These are phyloP conservation scores for Hyaloperonospora brassicae DNA, from an alignment of 352 stramenopile species.

Conservation along the genomic window DNA sequence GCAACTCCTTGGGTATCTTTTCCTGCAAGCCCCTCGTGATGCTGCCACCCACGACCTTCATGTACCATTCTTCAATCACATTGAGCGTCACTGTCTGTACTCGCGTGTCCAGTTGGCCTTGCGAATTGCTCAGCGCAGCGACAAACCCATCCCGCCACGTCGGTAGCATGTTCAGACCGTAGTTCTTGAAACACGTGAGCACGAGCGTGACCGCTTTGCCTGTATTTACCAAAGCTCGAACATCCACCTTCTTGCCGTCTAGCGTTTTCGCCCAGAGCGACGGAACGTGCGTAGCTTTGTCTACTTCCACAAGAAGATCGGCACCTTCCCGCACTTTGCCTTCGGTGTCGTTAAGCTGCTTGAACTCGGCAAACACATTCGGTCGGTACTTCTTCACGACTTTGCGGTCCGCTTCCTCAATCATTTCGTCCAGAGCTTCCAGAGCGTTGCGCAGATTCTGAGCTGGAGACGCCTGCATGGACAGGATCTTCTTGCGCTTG, in stretches of 20 bases:
- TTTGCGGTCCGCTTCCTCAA: constrained; percentile 80
- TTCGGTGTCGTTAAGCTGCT: constrained; percentile 82
- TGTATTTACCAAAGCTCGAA: constrained; percentile 43
- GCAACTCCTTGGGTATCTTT: constrained; percentile 38
- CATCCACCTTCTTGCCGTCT: constrained; percentile 33
- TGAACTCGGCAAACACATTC: constrained; percentile 86
- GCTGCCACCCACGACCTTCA: constrained; percentile 67
- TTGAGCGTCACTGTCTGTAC: constrained; percentile 70
- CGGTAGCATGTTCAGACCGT: constrained; percentile 70
- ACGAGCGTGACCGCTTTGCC: constrained; percentile 55
- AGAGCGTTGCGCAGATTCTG: constrained; percentile 70
- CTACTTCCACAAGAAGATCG: constrained; percentile 46
- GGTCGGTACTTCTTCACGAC: constrained; percentile 79
- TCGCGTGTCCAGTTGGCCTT: constrained; percentile 12
- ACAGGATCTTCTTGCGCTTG: constrained; percentile 30
- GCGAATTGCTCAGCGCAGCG: constrained; percentile 27
- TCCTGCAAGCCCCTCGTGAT: constrained; percentile 56
- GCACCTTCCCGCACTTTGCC: constrained; percentile 60
- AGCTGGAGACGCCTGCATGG: constrained; percentile 35
- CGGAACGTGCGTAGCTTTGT: constrained; percentile 46
- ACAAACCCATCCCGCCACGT: constrained; percentile 66
- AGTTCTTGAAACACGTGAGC: constrained; percentile 84
- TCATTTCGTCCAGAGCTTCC: constrained; percentile 72
- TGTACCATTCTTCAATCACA: constrained; percentile 87
- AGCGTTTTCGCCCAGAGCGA: constrained; percentile 51